phyloP scores from a whole-genome alignment of 2,329 filamentous ascomycete species.

The Pestalotiopsis sp. region DNA sequence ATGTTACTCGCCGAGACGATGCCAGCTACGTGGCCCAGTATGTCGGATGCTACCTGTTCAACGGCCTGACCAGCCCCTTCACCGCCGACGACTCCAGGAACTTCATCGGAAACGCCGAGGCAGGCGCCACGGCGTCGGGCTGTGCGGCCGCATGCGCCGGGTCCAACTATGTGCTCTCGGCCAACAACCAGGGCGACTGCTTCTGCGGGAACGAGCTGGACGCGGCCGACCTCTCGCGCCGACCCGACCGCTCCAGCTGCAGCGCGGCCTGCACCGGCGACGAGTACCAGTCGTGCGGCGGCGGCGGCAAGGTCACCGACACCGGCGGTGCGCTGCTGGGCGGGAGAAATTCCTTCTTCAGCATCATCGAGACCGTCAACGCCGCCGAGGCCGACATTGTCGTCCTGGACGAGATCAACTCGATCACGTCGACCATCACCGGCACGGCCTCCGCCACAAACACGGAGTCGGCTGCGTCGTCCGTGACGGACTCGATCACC shows the following conservation, averaged over 20 bases:
- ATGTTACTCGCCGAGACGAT: not conserved
- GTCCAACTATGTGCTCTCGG: slow-evolving; percentile 9
- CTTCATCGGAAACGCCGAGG: slow-evolving; percentile 2
- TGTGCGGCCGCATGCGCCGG: slow-evolving; percentile 17
- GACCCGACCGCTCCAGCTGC: not conserved
- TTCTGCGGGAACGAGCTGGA: slow-evolving; percentile 15
- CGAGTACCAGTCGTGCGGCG: slow-evolving; percentile 2
- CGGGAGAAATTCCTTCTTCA: slow-evolving; percentile 10
- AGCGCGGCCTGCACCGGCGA: not conserved
- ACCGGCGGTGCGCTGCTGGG: not conserved
- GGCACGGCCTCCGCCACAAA: not conserved
- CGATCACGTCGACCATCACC: not conserved
- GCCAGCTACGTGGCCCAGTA: slow-evolving; percentile 9
- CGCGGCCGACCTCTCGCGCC: not conserved
- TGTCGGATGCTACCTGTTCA: slow-evolving; percentile 15
- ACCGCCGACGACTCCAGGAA: not conserved
- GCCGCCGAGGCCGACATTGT: slow-evolving; percentile 9
- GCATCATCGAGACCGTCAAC: slow-evolving; percentile 14
- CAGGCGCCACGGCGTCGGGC: slow-evolving; percentile 8
- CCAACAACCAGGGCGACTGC: slow-evolving; percentile 16
- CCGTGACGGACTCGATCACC: not conserved
- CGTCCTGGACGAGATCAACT: not conserved
- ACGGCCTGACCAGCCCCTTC: slow-evolving; percentile 5
- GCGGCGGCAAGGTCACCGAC: not conserved
- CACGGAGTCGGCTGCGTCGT: not conserved